These are phyloP conservation scores for Botrytis cinerea DNA, from an alignment of 2,329 filamentous ascomycete genomes.

Conservation along the genomic window DNA sequence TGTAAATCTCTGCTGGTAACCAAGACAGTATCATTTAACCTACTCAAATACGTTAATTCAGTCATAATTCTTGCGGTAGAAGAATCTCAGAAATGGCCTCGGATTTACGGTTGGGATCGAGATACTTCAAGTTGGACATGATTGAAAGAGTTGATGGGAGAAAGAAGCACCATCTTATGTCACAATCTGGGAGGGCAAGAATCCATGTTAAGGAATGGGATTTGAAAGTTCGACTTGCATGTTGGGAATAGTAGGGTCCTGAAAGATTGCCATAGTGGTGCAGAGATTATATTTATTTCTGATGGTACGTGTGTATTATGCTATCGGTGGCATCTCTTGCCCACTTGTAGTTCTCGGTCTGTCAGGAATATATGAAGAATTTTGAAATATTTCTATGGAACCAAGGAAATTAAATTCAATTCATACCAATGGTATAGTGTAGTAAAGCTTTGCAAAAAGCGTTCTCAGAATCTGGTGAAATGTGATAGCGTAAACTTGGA, in stretches of 20 bases:
- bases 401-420: too few species aligned
- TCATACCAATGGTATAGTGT: too few species aligned
- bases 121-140: background rate
- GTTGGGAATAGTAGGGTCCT: background rate
- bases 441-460: too few species aligned
- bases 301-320: background rate
- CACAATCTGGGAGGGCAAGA: background rate
- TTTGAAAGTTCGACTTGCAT: too few species aligned
- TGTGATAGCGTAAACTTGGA: too few species aligned
- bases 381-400: too few species aligned
- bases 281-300: background rate
- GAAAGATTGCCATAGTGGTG: background rate
- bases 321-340: background rate
- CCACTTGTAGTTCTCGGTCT: background rate
- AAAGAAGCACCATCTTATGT: background rate
- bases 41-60: too few species aligned
- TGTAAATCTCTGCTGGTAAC: background rate
- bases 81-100: too few species aligned
- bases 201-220: accelerated
- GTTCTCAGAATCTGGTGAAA: too few species aligned
- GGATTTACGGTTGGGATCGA: background rate
- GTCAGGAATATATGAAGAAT: background rate
- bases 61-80: too few species aligned
- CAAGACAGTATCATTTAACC: too few species aligned
- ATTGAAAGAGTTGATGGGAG: background rate